Conservation (phyloP, 208 protist species). For the Leishmania major region DNA sequence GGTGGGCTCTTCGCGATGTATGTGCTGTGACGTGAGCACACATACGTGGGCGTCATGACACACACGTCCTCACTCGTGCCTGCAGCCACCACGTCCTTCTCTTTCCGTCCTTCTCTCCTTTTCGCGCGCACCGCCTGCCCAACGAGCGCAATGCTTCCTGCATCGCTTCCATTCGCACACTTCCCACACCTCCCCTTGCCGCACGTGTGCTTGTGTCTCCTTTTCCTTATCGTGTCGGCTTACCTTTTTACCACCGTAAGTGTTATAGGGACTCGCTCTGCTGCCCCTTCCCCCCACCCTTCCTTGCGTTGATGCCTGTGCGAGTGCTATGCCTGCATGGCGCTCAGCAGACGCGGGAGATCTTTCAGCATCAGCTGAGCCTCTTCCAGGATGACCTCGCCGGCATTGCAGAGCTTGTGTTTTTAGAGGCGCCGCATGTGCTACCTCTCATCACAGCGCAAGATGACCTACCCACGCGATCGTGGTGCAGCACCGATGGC, state of each 20-base stretch:
- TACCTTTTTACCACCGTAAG: not conserved
- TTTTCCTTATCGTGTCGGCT: not conserved
- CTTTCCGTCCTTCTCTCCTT: not conserved
- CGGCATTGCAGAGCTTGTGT: constrained; percentile 55
- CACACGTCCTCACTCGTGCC: not conserved
- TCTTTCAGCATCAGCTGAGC: constrained; percentile 84
- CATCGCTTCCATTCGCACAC: not conserved
- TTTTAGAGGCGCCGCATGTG: constrained; percentile 65
- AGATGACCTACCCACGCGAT: constrained; percentile 60
- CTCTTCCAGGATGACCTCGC: constrained; percentile 45
- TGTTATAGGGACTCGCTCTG: not conserved
- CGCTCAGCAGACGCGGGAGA: constrained; percentile 74
- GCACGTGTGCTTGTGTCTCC: not conserved
- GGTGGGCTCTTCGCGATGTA: not conserved
- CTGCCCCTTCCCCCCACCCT: not conserved
- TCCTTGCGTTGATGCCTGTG: constrained; percentile 25
- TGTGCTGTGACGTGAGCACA: not conserved
- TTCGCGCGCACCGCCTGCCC: not conserved
- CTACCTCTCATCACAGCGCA: constrained; percentile 39
- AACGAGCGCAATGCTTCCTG: not conserved
- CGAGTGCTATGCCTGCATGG: constrained; percentile 82
- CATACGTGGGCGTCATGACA: not conserved
- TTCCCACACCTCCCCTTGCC: not conserved
- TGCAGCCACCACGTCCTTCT: not conserved
- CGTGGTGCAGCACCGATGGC: constrained; percentile 48